Evolutionary conservation across 176 grass and related monocot species (phyloP).

Genomic region (maize (Zea mays)): DNA sequence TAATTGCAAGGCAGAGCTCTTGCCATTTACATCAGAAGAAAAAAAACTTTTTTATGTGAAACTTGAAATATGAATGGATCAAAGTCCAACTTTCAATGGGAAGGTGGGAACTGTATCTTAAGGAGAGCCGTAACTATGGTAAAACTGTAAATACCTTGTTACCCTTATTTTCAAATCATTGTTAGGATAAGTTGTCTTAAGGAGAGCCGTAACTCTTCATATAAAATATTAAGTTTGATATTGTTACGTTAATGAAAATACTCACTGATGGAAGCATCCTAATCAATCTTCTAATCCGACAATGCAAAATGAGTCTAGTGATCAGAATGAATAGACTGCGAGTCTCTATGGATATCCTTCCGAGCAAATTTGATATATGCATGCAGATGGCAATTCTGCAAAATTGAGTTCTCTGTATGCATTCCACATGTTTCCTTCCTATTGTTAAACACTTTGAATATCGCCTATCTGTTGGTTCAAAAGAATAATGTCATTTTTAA

Average conservation of each 20-base stretch:
- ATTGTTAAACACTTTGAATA: not conserved
- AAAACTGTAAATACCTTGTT: not conserved
- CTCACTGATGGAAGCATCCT: not conserved
- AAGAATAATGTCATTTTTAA: not conserved
- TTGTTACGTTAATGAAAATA: not conserved
- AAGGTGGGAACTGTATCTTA: not conserved
- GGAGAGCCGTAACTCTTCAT: not conserved
- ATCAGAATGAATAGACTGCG: not conserved
- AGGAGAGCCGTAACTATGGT: too few relatives aligned
- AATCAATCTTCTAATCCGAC: not conserved
- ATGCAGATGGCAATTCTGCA: not conserved
- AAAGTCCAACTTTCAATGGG: not conserved
- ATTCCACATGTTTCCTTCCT: not conserved
- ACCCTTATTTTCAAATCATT: conserved; percentile 2
- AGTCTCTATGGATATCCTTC: not conserved
- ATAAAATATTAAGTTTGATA: not conserved
- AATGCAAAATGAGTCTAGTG: not conserved
- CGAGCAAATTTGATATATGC: not conserved
- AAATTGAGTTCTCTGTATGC: not conserved
- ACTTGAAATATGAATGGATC: not conserved
- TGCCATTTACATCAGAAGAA: too few relatives aligned
- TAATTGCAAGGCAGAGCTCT: too few relatives aligned
- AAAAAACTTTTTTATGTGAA: not conserved
- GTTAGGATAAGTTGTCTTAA: not conserved
- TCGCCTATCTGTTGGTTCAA: not conserved